Base-by-base conservation (phyloP, 2,329 filamentous ascomycete genomes). In the Colletotrichum zoysiae region DNA sequence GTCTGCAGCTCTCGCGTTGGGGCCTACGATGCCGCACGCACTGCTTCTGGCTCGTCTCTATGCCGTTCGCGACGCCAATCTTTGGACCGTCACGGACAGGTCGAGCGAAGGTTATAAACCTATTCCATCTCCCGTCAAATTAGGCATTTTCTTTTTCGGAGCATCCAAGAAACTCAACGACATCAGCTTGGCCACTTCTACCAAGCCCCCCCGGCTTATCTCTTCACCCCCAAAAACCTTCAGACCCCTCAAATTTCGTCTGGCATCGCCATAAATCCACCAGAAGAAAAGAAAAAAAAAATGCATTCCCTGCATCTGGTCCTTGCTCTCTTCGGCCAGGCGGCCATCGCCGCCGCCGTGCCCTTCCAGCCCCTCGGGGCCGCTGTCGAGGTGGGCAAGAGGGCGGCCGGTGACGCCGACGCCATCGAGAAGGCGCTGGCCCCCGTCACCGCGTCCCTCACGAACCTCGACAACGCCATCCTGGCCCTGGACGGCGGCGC, bases 51-150 rank as follows among this genome's bases (percentile, higher is more conserved):
- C 58, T 40, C 9, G 56, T 59, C 20, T 40, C 55, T 33, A 59
- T 50, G 6, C n/a, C 42, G 6, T n/a, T n/a, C 20, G 33, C 26
- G 38, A 42, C 55, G 26, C 30, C 38, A 50, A 40, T 33, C 58
- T 51, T 56, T 18, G 38, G 11, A 18, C 9, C 18, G 30, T n/a
- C 70, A 64, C 60, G 40, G 55, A 61, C 65, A 44, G 38, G 11
- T 64, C 33, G 38, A 60, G 23, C 30, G 23, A 71, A 72, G 65
- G 38, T 72, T 72, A 72, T 72, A 70, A 72, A 70, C 42, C 70
- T 48, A 60, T 65, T 65, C 42, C 38, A 60, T 72, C 59, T 72
- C 70, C 69, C 60, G 53, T 26, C 42, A 42, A 55, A 65, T 1
- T 26, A 18, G 35, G 42, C 48, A 12, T 3, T 44, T 44, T 20